Evolutionary conservation across 345 rosid genomes (phyloP), one percentile per base, ranked within the genome.

Genomic region (Populus simonii): DNA sequence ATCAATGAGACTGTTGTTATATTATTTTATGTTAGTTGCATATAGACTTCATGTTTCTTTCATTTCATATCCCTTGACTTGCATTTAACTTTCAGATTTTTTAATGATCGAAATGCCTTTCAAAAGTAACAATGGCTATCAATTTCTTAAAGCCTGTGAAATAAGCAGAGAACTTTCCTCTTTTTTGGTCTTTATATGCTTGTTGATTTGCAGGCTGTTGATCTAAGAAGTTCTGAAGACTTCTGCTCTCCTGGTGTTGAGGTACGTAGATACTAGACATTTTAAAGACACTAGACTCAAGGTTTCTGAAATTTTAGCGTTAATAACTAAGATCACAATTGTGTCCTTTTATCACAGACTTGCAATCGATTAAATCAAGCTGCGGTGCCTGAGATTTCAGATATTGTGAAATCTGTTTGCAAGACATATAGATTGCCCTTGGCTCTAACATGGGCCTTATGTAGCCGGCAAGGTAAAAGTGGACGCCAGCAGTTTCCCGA

Each of bases 371-470:
- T 81, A 51, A 79, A 83, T 81, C 71, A 75, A n/a, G 88, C 79
- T 53, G 89, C 89, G n/a, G 79, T 89, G 59, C 89, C 85, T 43
- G 90, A 86, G 82, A 80, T 93, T 65, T 66, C 78, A 8, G 87
- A 86, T 47, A 82, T 86, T 78, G 79, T 90, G 82, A 77, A 78
- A 73, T 81, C 89, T 66, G 86, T 87, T 78, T 91, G 93, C 89
- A 85, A 70, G 72, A 78, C 55, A 41, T 75, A 89, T 86, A 79
- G 84, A 66, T 69, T 93, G 67, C 94, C 94, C 65, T 81, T 93
- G 82, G 98, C 98, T 82, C 87, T 90, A 73, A 89, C 94, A 22
- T 93, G 98, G 98, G 89, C 91, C 2, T 85, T 90, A 9, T 85
- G 93, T 69, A 77, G 76, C 45, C 83, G 71, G 53, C 94, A 87